Evolutionary conservation across 192 early-diverging fungal species (phyloP), one percentile per base, ranked within the genome.

Genomic region (Coemansia sp.): DNA sequence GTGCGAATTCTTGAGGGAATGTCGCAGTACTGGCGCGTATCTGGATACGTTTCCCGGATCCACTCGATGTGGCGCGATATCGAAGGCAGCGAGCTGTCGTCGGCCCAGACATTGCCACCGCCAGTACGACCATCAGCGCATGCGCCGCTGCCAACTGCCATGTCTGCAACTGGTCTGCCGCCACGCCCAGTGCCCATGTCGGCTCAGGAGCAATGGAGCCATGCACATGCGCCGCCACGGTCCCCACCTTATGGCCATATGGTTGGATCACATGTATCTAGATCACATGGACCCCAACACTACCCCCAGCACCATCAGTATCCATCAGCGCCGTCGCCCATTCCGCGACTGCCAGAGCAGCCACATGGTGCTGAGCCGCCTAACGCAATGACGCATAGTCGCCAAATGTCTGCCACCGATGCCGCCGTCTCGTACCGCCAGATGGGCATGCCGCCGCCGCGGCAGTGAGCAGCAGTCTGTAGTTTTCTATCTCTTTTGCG

Each of bases 21-120:
- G 25, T 61, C 67, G 19, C 61, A 70, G 15, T 79, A 73, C 48
- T 79, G 76, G 76, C 63, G 70, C 25, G 76, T 79, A 11, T 66
- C 70, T 21, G 57, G 56, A 2, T 67, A 69, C 37, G 35, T 70
- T 14, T 17, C 66, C 54, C 68, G 59, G 45, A 67, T 79, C 47
- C 76, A 71, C 55, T 21, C 24, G 4, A 59, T 71, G 60, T 73
- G 70, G 76, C 62, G 64, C 6, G 70, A 73, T 7, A 60, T 64
- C 15, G 76, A 79, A 49, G 67, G 70, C 23, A 37, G 43, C 35
- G 70, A 78, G 14, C 22, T 72, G 35, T 50, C 60, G 2, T 49
- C 32, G 5, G 57, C 43, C 6, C 64, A 27, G 47, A 25, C 32
- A 5, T 43, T 41, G 52, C 59, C 66, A 17, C 66, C 51, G 37